phyloP scores from a whole-genome alignment of 2,329 filamentous ascomycete species.

The Monascus ruber region DNA sequence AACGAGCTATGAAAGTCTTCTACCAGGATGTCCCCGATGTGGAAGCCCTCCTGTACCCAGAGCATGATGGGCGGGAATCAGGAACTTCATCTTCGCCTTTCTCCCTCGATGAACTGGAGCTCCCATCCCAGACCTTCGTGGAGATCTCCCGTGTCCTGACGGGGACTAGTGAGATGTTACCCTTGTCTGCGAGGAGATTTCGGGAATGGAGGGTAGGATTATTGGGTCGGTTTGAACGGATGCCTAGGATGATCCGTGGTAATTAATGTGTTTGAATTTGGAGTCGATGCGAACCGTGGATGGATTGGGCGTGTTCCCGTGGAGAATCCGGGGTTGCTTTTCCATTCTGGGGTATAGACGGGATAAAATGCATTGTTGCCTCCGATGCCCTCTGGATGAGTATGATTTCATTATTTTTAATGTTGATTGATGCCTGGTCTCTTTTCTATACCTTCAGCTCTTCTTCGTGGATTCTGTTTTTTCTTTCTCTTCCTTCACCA shows the following conservation, averaged over 20 bases:
- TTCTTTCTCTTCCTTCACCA: too few species aligned
- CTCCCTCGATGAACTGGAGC: slow-evolving; percentile 39
- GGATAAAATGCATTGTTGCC: too few species aligned
- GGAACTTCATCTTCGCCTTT: slow-evolving; percentile 20
- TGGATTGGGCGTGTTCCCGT: too few species aligned
- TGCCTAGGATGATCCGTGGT: not conserved
- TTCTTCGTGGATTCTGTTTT: too few species aligned
- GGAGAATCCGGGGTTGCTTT: too few species aligned
- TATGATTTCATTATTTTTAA: too few species aligned
- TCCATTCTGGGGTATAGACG: too few species aligned
- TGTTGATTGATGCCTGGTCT: too few species aligned
- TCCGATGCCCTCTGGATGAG: too few species aligned
- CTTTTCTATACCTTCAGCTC: too few species aligned
- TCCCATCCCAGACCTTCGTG: slow-evolving; percentile 27
- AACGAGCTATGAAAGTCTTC: slow-evolving; percentile 48
- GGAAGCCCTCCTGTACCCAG: slow-evolving; percentile 24
- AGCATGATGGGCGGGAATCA: slow-evolving; percentile 14
- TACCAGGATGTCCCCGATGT: slow-evolving; percentile 32
- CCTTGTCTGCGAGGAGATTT: slow-evolving; percentile 39
- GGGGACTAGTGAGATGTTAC: slow-evolving; percentile 35
- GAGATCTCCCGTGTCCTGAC: slow-evolving; percentile 26
- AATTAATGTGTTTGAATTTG: too few species aligned
- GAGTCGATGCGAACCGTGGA: too few species aligned
- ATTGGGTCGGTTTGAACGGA: slow-evolving; percentile 35
- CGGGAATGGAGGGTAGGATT: slow-evolving; percentile 45